Evolutionary conservation across 2,329 filamentous ascomycete species (phyloP).

Genomic region (Didymella glomerata): DNA sequence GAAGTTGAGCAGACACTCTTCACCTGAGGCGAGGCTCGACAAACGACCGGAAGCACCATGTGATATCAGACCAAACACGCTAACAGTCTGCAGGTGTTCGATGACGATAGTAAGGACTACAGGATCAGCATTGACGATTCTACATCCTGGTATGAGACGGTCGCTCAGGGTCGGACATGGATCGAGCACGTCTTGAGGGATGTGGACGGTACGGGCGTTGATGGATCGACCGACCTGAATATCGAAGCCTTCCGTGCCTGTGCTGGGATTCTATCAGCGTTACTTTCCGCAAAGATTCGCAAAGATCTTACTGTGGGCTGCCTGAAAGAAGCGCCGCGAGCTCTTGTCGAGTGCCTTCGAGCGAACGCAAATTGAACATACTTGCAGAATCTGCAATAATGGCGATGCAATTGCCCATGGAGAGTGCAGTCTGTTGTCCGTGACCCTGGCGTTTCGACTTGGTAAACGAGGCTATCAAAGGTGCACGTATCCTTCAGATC

Average conservation of each 20-base stretch:
- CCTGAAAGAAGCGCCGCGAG: neutral
- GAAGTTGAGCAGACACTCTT: slow-evolving; percentile 22
- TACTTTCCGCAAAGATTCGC: neutral
- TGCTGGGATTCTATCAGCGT: neutral
- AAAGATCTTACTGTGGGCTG: neutral
- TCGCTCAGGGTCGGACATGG: neutral
- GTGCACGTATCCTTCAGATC: neutral
- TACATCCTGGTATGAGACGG: slow-evolving; percentile 3
- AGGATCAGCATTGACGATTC: slow-evolving; percentile 8
- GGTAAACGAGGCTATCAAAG: neutral
- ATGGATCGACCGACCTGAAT: slow-evolving; percentile 1
- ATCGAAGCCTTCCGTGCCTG: neutral
- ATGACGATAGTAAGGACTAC: slow-evolving; percentile 9
- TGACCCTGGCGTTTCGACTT: no score
- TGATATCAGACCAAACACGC: neutral
- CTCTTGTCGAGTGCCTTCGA: neutral
- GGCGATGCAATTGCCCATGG: neutral
- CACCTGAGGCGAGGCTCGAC: slow-evolving; percentile 10
- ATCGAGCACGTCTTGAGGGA: slow-evolving; percentile 1
- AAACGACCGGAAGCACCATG: neutral
- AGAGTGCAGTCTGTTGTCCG: neutral
- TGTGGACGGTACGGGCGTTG: neutral
- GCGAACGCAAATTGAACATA: neutral
- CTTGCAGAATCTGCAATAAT: neutral
- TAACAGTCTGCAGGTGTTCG: neutral